Percentiles rank a stretch among this genome's conserved stretches.
These are phyloP conservation scores for Sphenostylis stenocarpa DNA, from an alignment of 306 rosid genomes.

Conservation along the genomic window DNA sequence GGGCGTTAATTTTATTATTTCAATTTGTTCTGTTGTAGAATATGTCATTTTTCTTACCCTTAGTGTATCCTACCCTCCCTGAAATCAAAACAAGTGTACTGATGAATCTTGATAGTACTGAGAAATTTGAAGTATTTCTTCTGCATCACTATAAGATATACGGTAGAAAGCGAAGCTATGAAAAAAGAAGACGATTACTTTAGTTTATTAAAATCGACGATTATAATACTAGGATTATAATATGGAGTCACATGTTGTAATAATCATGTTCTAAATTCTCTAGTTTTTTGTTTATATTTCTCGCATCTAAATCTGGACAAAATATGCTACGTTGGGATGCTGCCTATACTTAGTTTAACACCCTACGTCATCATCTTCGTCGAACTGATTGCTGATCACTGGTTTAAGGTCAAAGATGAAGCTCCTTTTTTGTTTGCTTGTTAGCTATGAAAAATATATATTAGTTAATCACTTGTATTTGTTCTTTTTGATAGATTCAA, in stretches of 20 bases:
- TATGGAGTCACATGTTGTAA: background rate
- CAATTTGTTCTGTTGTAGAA: conserved; percentile 37
- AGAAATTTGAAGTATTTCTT: conserved; percentile 30
- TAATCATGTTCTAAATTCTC: background rate
- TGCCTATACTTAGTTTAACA: background rate
- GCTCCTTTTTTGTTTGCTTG: background rate
- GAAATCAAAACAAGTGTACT: conserved; percentile 19
- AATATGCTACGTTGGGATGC: too few relatives aligned
- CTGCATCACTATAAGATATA: background rate
- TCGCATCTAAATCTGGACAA: too few relatives aligned
- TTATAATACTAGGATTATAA: background rate
- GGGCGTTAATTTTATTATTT: conserved; percentile 31
- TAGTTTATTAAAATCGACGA: background rate
- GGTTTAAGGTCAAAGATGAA: background rate
- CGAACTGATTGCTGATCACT: background rate
- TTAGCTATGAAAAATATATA: too few relatives aligned
- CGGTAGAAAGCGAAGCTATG: conserved; percentile 5
- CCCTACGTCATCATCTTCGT: background rate
- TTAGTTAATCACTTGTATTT: too few relatives aligned
- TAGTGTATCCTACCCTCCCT: conserved; percentile 1
- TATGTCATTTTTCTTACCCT: conserved; percentile 26
- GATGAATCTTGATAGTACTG: conserved; percentile 1
- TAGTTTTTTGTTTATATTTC: background rate
- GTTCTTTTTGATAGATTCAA: too few relatives aligned
- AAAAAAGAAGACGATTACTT: background rate